Percentiles rank a stretch among this genome's conserved stretches.
Evolutionary conservation across 306 rosid genomes (phyloP).

Genomic region (Arachis stenosperma): DNA sequence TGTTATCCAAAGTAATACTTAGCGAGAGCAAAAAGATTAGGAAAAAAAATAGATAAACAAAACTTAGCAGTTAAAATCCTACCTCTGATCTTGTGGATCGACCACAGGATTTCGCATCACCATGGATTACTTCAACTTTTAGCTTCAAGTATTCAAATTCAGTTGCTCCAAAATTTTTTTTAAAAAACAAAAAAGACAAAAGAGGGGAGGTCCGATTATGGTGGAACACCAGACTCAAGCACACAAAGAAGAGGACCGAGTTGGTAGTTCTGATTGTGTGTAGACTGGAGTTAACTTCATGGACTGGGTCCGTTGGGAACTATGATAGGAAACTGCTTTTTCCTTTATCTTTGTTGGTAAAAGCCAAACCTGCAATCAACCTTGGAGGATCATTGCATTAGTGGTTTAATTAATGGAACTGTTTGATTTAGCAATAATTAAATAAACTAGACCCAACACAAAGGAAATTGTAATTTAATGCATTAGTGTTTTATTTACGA

Average conservation of each 20-base stretch:
- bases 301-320: constrained; percentile 40
- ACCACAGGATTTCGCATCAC: constrained; percentile 54
- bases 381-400: no score
- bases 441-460: no score
- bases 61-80: constrained; percentile 2
- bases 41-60: background rate
- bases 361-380: no score
- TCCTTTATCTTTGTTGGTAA: no score
- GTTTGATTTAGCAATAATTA: no score
- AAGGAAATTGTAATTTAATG: no score
- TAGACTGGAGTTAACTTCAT: background rate
- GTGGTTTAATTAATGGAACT: no score
- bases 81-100: constrained; percentile 79
- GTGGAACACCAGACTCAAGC: constrained; percentile 10
- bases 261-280: constrained; percentile 15
- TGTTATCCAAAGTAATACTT: background rate
- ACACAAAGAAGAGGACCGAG: constrained; percentile 30
- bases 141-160: constrained; percentile 30
- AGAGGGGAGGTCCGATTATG: constrained; percentile 5
- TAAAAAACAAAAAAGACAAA: background rate
- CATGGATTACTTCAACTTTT: constrained; percentile 19
- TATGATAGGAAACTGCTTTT: constrained; percentile 1
- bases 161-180: constrained; percentile 25
- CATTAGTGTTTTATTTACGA: no score
- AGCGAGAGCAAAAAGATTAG: background rate